A percentile compares a stretch with the other conserved stretches of the same genome.
These are phyloP conservation scores for Glycine tomentella DNA, from an alignment of 306 rosid species.

Conservation along the genomic window DNA sequence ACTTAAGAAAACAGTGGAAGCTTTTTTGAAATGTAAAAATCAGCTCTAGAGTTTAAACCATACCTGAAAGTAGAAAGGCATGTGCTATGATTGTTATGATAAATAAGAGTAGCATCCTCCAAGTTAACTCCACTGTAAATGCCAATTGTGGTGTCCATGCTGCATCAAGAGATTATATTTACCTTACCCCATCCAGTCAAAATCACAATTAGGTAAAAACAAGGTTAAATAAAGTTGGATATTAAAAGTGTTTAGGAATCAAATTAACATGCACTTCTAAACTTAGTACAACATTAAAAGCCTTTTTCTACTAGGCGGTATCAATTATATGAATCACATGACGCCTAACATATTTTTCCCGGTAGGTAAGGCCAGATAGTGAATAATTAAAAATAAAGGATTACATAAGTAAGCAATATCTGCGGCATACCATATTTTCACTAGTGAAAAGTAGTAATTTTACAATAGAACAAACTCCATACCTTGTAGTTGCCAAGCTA, in stretches of 20 bases:
- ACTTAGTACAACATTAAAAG: neutral
- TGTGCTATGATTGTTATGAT: slow-evolving; percentile 69
- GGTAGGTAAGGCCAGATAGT: too few relatives aligned
- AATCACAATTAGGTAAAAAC: slow-evolving; percentile 8
- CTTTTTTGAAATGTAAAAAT: slow-evolving; percentile 18
- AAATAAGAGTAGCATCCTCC: slow-evolving; percentile 52
- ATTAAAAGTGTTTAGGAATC: neutral
- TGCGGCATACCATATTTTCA: slow-evolving; percentile 6
- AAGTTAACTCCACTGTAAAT: slow-evolving; percentile 71
- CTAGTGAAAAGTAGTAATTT: neutral
- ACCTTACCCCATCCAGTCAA: slow-evolving; percentile 21
- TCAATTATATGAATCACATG: too few relatives aligned
- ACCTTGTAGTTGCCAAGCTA: slow-evolving; percentile 83
- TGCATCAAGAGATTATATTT: slow-evolving; percentile 48
- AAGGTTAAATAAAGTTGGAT: neutral
- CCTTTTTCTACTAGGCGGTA: too few relatives aligned
- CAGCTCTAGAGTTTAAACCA: slow-evolving; percentile 11
- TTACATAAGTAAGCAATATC: slow-evolving; percentile 2
- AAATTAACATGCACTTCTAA: neutral
- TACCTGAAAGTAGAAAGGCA: slow-evolving; percentile 86
- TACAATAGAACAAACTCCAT: slow-evolving; percentile 11
- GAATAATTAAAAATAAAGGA: neutral
- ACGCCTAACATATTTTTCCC: too few relatives aligned
- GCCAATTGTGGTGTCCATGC: slow-evolving; percentile 72
- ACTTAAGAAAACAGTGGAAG: neutral